Evolutionary conservation across 2,329 filamentous ascomycete genomes (phyloP), one percentile per base, ranked within the genome.

Genomic region (Septoria linicola): DNA sequence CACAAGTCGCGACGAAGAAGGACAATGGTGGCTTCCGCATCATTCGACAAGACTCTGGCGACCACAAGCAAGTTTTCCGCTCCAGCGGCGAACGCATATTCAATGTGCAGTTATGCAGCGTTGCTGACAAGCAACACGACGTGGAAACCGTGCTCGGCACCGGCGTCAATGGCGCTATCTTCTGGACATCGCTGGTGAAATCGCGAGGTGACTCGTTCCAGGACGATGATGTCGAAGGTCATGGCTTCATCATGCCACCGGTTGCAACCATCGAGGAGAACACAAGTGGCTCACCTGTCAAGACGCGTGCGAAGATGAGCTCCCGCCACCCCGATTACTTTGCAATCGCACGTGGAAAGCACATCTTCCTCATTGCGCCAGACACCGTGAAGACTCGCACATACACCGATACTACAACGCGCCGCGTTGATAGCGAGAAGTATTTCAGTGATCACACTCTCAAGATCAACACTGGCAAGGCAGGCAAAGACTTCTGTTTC

Each of bases 401-500:
- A 39, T 84, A 82, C 59, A 74, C 78, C 41, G 70, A 72, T 10
- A 71, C 73, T 36, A 34, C 6, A 8, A 77, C 78, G 53, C 77
- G 80, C 41, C 75, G 76, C 32, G 89, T 96, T 55, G 88, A 96
- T 67, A 93, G 88, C 0, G 90, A 96, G 68, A 87, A 84, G 66
- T 89, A 95, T 58, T 82, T 93, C 59, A 85, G 85, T 66, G 87
- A 96, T 67, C 91, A 88, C 65, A 88, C 88, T 41, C 76, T 97
- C 59, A 95, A 91, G 72, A 96, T 99, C 71, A 89, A 92, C 62
- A 97, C 91, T 56, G 93, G 92, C 62, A 99, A 99, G 76, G 92
- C 93, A 59, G 93, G 91, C 58, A 99, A 99, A 72, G 93, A 99
- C 70, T 99, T 99, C 69, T 87, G 85, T 40, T 99, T 99, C 73